Conservation (phyloP, 495 filamentous ascomycete genomes). For the Penicillium maclennaniae region DNA sequence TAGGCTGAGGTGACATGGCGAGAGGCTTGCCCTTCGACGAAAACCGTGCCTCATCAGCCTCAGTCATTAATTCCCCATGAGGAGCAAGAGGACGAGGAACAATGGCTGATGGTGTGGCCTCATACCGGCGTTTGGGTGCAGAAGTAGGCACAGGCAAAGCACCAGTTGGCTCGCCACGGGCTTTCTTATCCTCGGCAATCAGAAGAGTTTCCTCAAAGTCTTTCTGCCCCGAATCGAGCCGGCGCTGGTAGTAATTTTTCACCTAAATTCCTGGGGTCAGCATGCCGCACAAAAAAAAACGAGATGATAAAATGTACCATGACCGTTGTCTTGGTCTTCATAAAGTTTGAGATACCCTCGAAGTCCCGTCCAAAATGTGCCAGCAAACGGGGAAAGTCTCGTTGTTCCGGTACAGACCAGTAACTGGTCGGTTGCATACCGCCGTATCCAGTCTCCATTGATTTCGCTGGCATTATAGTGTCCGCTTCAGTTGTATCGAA, state of each 20-base stretch:
- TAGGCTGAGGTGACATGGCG: slow-evolving; percentile 32
- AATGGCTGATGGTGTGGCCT: slow-evolving; percentile 52
- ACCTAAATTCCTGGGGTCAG: slow-evolving; percentile 57
- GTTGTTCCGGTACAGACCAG: slow-evolving; percentile 91
- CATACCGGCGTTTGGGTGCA: slow-evolving; percentile 56
- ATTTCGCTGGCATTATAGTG: slow-evolving; percentile 25
- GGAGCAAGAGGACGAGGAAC: slow-evolving; percentile 59
- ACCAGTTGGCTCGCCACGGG: slow-evolving; percentile 65
- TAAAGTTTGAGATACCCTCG: slow-evolving; percentile 72
- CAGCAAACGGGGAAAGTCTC: slow-evolving; percentile 74
- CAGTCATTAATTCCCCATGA: slow-evolving; percentile 47
- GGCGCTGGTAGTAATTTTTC: slow-evolving; percentile 84
- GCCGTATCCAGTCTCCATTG: slow-evolving; percentile 38
- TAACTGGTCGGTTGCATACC: slow-evolving; percentile 78
- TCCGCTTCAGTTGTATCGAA: slow-evolving; percentile 43
- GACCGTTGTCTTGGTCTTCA: slow-evolving; percentile 88
- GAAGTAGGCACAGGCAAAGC: slow-evolving; percentile 61
- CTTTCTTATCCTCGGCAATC: slow-evolving; percentile 66
- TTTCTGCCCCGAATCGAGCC: slow-evolving; percentile 63
- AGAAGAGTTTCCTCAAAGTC: slow-evolving; percentile 67
- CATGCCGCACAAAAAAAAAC: neutral
- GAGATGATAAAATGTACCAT: slow-evolving; percentile 61
- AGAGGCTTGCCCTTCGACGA: slow-evolving; percentile 40
- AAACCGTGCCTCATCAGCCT: slow-evolving; percentile 51
- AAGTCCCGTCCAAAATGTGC: slow-evolving; percentile 88